Evolutionary conservation across 1,139 yeast genomes (phyloP), one percentile per base, ranked within the genome.

Genomic region (Debaryomycetaceae sp.): DNA sequence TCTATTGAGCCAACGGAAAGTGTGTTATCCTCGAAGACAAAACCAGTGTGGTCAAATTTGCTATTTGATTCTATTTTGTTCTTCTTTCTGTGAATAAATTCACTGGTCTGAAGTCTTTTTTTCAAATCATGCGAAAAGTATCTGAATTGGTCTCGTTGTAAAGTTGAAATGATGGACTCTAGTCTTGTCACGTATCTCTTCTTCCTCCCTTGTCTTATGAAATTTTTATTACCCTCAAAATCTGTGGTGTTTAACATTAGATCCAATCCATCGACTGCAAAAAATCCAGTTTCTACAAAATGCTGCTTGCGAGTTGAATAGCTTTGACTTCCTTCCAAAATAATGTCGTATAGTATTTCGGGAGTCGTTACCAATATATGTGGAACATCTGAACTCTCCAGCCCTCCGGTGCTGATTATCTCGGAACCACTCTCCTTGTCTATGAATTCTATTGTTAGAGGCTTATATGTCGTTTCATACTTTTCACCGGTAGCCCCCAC

Each of bases 191-290:
- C 29, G 37, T 49, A 51, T 39, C 49, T 55, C 13, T 34, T 24
- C 24, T 45, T 45, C 29, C 42, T 45, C 3, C 55, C 27, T 29
- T 31, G 17, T 43, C 40, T 27, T 17, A 37, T 5, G 50, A 39
- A 31, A 48, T 42, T 42, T 3, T 17, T 22, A 20, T 52, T 48
- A 4, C 38, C 40, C 3, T 42, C 29, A 20, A 59, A 41, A 24
- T 47, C 47, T 13, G 59, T 52, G n/a, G 54, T 44, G 41, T 53
- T 51, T 36, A 52, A 37, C 29, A 53, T 52, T 17, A 48, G 47
- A 38, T 61, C 64, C 14, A 58, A 45, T 11, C 62, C 62, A 46
- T 66, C 71, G 1, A 65, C 60, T 6, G 59, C 61, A 17, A 62
- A 11, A 17, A 58, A 48, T 33, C 48, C 49, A 8, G 58, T 46